These are phyloP conservation scores for Furcasterigmium sp. DNA, from an alignment of 2,329 filamentous ascomycete genomes.

Conservation along the genomic window DNA sequence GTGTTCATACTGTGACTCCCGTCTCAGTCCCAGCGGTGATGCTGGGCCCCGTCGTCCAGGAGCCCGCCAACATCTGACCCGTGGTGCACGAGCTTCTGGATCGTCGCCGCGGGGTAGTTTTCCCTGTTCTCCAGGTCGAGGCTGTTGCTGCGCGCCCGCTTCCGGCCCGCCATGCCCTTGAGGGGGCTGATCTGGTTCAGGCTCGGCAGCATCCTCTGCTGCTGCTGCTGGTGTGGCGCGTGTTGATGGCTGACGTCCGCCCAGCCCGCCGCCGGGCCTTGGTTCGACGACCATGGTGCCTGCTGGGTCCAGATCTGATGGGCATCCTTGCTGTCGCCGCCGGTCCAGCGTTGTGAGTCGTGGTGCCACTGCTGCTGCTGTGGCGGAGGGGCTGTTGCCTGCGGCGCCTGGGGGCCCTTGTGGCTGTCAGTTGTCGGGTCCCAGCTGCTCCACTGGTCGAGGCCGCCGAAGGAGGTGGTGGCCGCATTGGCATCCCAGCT, in stretches of 20 bases:
- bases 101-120: slow-evolving; percentile 13
- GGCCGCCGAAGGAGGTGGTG: slow-evolving; percentile 7
- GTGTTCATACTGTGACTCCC: no score
- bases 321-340: slow-evolving; percentile 15
- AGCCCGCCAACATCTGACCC: slow-evolving; percentile 9
- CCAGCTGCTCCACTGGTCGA: slow-evolving; percentile 13
- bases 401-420: neutral
- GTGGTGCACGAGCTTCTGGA: slow-evolving; percentile 12
- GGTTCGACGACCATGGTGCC: slow-evolving; percentile 12
- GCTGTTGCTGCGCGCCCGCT: slow-evolving; percentile 12
- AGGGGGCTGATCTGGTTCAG: slow-evolving; percentile 12
- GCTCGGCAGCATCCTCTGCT: slow-evolving; percentile 10
- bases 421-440: slow-evolving; percentile 6
- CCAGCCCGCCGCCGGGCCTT: slow-evolving; percentile 17
- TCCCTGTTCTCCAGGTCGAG: slow-evolving; percentile 14
- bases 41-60: slow-evolving; percentile 9
- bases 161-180: slow-evolving; percentile 9
- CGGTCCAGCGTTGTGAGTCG: slow-evolving; percentile 20
- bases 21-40: slow-evolving; percentile 10
- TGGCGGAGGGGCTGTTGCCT: slow-evolving; percentile 2
- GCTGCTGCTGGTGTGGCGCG: neutral
- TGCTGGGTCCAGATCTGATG: slow-evolving; percentile 25
- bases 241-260: slow-evolving; percentile 9
- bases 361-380: slow-evolving; percentile 7
- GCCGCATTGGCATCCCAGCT: slow-evolving; percentile 10